Evolutionary conservation across 140 eudicot genomes (phyloP).

Genomic region (Anethum foeniculum): DNA sequence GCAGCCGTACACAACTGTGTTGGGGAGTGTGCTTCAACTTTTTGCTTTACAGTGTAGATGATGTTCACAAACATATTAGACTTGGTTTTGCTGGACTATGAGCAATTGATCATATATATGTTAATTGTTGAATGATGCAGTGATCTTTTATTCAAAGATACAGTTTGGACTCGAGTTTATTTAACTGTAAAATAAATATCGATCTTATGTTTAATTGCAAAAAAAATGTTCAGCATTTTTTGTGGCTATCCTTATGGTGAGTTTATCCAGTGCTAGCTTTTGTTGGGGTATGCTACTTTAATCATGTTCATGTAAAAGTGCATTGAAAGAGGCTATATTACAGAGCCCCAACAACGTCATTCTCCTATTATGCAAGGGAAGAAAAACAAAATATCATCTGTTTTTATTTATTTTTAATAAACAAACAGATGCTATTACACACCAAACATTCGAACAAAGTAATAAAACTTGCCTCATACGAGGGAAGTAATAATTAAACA

Average conservation of each 20-base stretch:
- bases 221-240: not conserved
- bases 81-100: not conserved
- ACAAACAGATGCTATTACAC: not conserved
- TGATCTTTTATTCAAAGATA: no score
- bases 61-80: not conserved
- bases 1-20: not conserved
- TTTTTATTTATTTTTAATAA: not conserved
- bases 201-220: not conserved
- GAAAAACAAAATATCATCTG: no score
- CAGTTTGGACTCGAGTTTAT: not conserved
- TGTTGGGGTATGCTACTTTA: not conserved
- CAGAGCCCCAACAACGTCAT: not conserved
- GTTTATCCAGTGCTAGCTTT: not conserved
- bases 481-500: not conserved
- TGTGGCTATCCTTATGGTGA: not conserved
- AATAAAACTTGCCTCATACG: not conserved
- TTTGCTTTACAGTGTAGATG: not conserved
- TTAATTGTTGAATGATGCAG: not conserved
- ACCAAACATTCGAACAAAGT: not conserved
- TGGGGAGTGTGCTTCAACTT: not conserved
- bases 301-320: not conserved
- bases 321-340: not conserved
- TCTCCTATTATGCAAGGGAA: not conserved
- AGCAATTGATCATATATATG: not conserved
- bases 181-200: not conserved